Conservation (phyloP, 2,329 filamentous ascomycete genomes). For the Davidsoniella virescens region DNA sequence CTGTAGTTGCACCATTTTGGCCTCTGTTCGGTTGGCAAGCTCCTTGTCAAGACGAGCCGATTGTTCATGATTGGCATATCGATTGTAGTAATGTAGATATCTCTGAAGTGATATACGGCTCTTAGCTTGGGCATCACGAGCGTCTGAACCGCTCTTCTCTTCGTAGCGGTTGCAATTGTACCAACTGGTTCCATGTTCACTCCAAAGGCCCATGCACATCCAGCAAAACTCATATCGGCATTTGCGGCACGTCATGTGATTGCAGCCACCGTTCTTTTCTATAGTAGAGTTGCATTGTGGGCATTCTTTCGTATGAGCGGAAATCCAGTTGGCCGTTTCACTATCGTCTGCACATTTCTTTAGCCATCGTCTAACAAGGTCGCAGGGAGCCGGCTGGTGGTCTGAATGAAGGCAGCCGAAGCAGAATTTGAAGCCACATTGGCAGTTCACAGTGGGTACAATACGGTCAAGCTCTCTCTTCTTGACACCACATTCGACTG, state of each 20-base stretch:
- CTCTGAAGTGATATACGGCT: conserved; percentile 81
- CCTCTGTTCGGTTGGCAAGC: conserved; percentile 88
- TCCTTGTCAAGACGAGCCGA: conserved; percentile 94
- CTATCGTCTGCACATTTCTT: conserved; percentile 98
- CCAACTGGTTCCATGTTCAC: conserved; percentile 96
- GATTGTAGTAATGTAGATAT: conserved; percentile 98
- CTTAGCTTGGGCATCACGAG: conserved; percentile 79
- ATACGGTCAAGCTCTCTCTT: conserved; percentile 70
- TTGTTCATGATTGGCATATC: conserved; percentile 97
- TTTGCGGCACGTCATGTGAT: conserved; percentile 95
- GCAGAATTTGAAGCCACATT: conserved; percentile 77
- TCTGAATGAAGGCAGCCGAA: conserved; percentile 84
- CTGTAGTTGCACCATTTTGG: conserved; percentile 96
- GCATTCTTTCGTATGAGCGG: conserved; percentile 95
- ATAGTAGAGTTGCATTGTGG: conserved; percentile 93
- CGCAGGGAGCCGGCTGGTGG: conserved; percentile 85
- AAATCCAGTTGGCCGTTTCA: conserved; percentile 98
- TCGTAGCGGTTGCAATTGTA: conserved; percentile 98
- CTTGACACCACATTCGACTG: conserved; percentile 76
- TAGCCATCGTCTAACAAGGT: conserved; percentile 83
- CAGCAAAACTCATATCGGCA: conserved; percentile 96
- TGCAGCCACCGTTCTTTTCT: conserved; percentile 96
- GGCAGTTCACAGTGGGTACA: conserved; percentile 79
- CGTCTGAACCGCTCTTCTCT: conserved; percentile 84
- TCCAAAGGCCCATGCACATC: conserved; percentile 99